Evolutionary conservation across 139 green algal genomes (phyloP).

Genomic region (Chlorella sp.): DNA sequence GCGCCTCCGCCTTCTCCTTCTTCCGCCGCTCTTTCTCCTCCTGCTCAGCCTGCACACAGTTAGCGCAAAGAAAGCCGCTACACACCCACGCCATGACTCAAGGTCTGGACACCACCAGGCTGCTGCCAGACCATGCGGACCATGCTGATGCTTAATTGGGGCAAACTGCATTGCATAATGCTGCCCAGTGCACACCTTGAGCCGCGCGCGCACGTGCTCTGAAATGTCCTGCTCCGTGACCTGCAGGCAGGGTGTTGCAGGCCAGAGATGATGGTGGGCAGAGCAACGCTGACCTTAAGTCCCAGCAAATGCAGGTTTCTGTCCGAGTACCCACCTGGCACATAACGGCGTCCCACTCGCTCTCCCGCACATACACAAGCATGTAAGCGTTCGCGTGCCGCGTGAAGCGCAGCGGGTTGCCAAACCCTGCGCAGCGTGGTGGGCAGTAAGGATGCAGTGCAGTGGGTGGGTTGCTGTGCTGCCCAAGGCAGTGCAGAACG

Average conservation of each 20-base stretch:
- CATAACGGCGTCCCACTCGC: constrained; percentile 90
- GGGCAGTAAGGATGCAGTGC: background rate
- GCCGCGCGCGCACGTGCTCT: constrained; percentile 76
- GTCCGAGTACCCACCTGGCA: constrained; percentile 59
- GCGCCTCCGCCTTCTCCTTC: constrained; percentile 89
- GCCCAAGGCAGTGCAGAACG: background rate
- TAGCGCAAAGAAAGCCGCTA: too few species aligned
- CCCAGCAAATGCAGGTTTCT: too few species aligned
- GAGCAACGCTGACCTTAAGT: too few species aligned
- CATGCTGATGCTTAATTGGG: background rate
- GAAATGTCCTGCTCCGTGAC: constrained; percentile 80
- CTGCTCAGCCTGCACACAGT: constrained; percentile 68
- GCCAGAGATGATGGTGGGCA: too few species aligned
- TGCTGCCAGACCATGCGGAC: too few species aligned
- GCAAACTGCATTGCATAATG: too few species aligned
- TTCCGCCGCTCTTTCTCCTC: constrained; percentile 71
- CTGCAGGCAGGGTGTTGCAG: too few species aligned
- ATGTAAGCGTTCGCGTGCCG: constrained; percentile 97
- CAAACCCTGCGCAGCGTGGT: constrained; percentile 32
- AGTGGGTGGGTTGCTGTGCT: too few species aligned
- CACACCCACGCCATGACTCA: too few species aligned
- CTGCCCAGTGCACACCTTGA: constrained; percentile 54
- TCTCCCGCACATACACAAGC: constrained; percentile 95
- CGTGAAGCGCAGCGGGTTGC: constrained; percentile 56
- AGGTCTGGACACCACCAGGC: too few species aligned